A percentile compares a stretch with the other conserved stretches of the same genome.
phyloP scores from a whole-genome alignment of 2,329 filamentous ascomycete species.

The Aureobasidium pullulans region DNA sequence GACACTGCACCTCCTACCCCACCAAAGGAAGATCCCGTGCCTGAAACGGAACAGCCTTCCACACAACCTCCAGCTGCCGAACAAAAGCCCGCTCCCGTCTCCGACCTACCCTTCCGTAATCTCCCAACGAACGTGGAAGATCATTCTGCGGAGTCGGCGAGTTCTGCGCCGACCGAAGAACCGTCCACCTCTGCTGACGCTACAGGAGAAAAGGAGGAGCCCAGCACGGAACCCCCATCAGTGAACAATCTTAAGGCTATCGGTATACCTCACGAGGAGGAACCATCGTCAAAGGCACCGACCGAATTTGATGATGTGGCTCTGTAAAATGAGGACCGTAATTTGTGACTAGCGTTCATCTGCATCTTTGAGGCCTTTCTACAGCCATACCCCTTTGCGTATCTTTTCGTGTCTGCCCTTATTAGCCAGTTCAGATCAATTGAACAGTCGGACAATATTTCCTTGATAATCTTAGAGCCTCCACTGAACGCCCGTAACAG shows the following conservation, averaged over 20 bases:
- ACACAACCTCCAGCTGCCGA: neutral
- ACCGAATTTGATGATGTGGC: conserved; percentile 24
- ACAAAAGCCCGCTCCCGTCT: neutral
- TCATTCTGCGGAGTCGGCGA: neutral
- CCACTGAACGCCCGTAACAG: too few species aligned
- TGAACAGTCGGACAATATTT: too few species aligned
- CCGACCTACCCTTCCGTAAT: conserved; percentile 15
- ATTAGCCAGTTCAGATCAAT: neutral
- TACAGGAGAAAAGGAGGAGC: conserved; percentile 19
- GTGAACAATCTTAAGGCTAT: conserved; percentile 14
- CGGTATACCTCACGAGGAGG: conserved; percentile 12
- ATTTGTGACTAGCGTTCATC: neutral
- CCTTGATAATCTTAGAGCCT: too few species aligned
- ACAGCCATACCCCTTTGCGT: conserved; percentile 3
- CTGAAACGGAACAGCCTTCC: conserved; percentile 18
- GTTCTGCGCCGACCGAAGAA: neutral
- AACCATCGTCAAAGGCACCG: conserved; percentile 10
- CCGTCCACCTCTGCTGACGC: conserved; percentile 10
- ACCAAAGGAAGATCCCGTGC: conserved; percentile 25
- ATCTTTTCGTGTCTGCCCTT: neutral
- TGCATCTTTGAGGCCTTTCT: neutral
- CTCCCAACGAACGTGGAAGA: conserved; percentile 24
- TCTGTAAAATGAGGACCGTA: neutral
- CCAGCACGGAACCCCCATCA: conserved; percentile 9
- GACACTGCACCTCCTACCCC: conserved; percentile 23